These are phyloP conservation scores for Daldinia vernicosa DNA, from an alignment of 495 filamentous ascomycete genomes.

Conservation along the genomic window DNA sequence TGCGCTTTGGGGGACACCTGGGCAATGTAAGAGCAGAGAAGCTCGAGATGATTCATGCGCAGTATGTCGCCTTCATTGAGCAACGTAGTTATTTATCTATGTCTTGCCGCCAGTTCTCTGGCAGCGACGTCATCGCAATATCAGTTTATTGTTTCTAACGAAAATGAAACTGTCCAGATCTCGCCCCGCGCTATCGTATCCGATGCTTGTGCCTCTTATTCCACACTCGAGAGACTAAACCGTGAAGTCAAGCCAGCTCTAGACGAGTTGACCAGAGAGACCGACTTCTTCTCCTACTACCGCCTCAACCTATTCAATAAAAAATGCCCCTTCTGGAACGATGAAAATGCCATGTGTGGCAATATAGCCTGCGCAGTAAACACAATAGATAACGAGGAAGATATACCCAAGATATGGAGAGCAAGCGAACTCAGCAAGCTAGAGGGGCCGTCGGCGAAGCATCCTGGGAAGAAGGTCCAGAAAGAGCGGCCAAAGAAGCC, in stretches of 20 bases:
- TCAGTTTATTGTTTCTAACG: conserved; percentile 49
- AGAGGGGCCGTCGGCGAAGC: conserved; percentile 87
- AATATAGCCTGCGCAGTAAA: conserved; percentile 98
- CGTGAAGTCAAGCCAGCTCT: conserved; percentile 79
- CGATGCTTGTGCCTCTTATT: conserved; percentile 93
- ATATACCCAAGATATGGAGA: conserved; percentile 91
- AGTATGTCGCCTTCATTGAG: conserved; percentile 51
- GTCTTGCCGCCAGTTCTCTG: conserved; percentile 36
- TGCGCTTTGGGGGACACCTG: conserved; percentile 68
- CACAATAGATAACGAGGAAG: conserved; percentile 92
- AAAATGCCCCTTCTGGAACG: conserved; percentile 94
- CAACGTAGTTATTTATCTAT: conserved; percentile 39
- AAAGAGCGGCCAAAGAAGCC: conserved; percentile 74
- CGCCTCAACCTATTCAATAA: conserved; percentile 96
- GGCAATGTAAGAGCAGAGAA: conserved; percentile 50
- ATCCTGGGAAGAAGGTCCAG: conserved; percentile 79
- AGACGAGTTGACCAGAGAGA: conserved; percentile 79
- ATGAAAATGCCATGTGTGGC: conserved; percentile 92
- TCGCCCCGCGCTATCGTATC: conserved; percentile 69
- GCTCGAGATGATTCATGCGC: conserved; percentile 56
- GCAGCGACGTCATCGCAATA: conserved; percentile 36
- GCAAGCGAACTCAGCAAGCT: conserved; percentile 91
- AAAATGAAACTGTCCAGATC: conserved; percentile 55
- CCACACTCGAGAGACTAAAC: conserved; percentile 86
- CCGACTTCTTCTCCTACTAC: conserved; percentile 98